Conservation (phyloP, 2,329 filamentous ascomycete species). For the Hypoxylon sp. region DNA sequence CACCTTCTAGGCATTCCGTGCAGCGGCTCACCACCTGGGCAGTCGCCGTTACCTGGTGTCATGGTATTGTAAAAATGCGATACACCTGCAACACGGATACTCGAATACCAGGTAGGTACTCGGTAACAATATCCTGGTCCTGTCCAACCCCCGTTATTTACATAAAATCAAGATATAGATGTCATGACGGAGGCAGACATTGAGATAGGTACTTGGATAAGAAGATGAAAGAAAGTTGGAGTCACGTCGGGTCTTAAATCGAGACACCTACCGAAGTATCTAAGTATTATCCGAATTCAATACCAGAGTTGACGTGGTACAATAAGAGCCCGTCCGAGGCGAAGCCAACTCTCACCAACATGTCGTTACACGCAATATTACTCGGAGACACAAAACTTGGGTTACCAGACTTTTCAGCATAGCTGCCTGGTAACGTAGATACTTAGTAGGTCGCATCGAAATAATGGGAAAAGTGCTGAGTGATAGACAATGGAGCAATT, state of each 20-base stretch:
- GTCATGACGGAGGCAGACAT: not conserved
- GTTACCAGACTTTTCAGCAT: conserved; percentile 16
- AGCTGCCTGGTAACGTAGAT: conserved; percentile 2
- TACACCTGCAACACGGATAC: not conserved
- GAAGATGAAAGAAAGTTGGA: not conserved
- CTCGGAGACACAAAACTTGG: conserved; percentile 18
- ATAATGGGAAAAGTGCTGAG: not conserved
- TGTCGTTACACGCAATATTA: conserved; percentile 29
- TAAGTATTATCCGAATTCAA: no score
- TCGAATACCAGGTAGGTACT: not conserved
- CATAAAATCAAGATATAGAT: not conserved
- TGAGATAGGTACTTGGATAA: not conserved
- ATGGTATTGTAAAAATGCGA: not conserved
- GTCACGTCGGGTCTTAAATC: not conserved
- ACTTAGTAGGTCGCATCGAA: conserved; percentile 16
- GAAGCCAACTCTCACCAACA: conserved; percentile 21
- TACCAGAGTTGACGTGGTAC: conserved; percentile 20
- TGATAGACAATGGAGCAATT: conserved; percentile 4
- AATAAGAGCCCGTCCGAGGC: conserved; percentile 26
- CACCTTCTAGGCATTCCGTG: conserved; percentile 30
- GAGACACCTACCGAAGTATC: conserved; percentile 7
- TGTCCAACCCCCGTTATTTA: not conserved
- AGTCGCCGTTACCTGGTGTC: no score
- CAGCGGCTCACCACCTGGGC: conserved; percentile 14
- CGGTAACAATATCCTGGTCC: no score